Conservation (phyloP, 1,284 basidiomycete species). For the Ustilago sp. region DNA sequence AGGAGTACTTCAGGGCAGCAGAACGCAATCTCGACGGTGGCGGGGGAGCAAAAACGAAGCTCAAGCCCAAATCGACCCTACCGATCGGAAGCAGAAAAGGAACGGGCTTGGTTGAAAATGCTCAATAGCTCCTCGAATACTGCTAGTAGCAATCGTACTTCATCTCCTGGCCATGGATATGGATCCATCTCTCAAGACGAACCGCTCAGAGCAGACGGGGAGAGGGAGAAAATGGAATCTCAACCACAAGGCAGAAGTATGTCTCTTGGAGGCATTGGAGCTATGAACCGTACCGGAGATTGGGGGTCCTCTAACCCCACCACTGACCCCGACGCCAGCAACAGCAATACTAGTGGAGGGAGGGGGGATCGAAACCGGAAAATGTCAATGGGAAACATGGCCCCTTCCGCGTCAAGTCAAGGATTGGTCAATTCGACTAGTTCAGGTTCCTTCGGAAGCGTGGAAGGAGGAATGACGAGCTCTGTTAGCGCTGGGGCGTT, state of each 20-base stretch:
- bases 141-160: constrained; percentile 10
- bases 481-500: constrained; percentile 21
- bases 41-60: constrained; percentile 24
- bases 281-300: constrained; percentile 32
- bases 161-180: constrained; percentile 22
- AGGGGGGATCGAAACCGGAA: constrained; percentile 28
- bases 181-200: constrained; percentile 17
- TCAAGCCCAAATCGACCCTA: constrained; percentile 37
- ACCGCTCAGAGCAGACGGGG: constrained; percentile 8
- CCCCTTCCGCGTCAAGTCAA: constrained; percentile 30
- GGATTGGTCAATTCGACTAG: constrained; percentile 21
- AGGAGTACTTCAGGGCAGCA: constrained; percentile 3
- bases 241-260: constrained; percentile 46
- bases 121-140: constrained; percentile 24
- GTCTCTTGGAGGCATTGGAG: constrained; percentile 39
- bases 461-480: constrained; percentile 26
- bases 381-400: constrained; percentile 31
- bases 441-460: constrained; percentile 19
- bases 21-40: background rate
- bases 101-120: constrained; percentile 43
- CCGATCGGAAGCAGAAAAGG: constrained; percentile 46
- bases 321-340: background rate
- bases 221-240: constrained; percentile 5
- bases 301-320: constrained; percentile 7
- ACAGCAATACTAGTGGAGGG: background rate